Conservation (phyloP, 1,284 basidiomycete species). For the Mrakiaceae sp. region DNA sequence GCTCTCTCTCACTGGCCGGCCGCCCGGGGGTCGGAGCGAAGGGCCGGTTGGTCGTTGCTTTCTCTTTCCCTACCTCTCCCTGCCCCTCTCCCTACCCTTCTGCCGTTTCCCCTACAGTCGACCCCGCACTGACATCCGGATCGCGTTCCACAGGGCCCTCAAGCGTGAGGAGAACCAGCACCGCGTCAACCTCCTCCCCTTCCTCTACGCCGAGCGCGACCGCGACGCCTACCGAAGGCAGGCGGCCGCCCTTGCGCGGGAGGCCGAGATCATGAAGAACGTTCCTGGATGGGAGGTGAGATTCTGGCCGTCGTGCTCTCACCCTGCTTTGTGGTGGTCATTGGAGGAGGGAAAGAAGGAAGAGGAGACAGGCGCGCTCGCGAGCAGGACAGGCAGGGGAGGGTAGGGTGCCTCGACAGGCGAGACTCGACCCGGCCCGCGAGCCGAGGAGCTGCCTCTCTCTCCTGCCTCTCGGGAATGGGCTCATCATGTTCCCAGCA, state of each 20-base stretch:
- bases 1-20: too few relatives aligned
- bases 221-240: constrained; percentile 76
- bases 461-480: constrained; percentile 4
- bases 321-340: background rate
- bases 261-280: constrained; percentile 91
- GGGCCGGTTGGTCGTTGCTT: too few relatives aligned
- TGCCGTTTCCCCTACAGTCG: background rate
- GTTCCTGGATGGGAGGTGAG: constrained; percentile 89
- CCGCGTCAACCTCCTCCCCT: constrained; percentile 84
- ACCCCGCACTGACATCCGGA: background rate
- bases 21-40: too few relatives aligned
- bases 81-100: background rate
- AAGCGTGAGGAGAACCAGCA: constrained; percentile 91
- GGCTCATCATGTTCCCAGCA: too few relatives aligned
- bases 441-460: background rate
- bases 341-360: background rate
- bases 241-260: constrained; percentile 65
- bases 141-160: constrained; percentile 57
- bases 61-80: too few relatives aligned
- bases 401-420: background rate
- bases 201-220: constrained; percentile 86
- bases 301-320: constrained; percentile 19
- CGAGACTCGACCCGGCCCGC: background rate
- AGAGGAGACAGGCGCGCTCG: too few relatives aligned
- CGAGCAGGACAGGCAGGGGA: background rate